These are phyloP conservation scores for Halenospora varia DNA, from an alignment of 495 filamentous ascomycete species.

Conservation along the genomic window DNA sequence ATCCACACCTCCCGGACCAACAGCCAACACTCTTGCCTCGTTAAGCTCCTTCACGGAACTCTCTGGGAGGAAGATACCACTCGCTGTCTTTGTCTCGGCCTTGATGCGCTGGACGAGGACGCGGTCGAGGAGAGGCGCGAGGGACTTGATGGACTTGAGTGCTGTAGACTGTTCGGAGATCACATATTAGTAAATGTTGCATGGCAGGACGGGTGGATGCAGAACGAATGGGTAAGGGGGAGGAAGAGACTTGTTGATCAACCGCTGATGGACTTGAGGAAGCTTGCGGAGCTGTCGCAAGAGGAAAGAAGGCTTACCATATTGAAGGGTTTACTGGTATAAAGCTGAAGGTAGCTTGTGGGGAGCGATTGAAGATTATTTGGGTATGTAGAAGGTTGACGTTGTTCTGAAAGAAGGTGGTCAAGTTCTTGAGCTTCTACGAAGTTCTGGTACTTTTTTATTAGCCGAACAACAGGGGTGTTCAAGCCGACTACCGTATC, in stretches of 20 bases:
- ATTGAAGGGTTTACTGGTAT: too few relatives aligned
- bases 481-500: not conserved
- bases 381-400: not conserved
- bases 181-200: not conserved
- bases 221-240: not conserved
- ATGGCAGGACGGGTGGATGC: not conserved
- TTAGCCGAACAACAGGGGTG: slow-evolving; percentile 15
- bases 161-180: slow-evolving; percentile 42
- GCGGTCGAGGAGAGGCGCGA: slow-evolving; percentile 95
- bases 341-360: too few relatives aligned
- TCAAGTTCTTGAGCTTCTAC: slow-evolving; percentile 35
- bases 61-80: slow-evolving; percentile 96
- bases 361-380: slow-evolving; percentile 13
- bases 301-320: slow-evolving; percentile 30
- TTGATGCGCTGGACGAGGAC: slow-evolving; percentile 98
- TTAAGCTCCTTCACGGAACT: slow-evolving; percentile 96
- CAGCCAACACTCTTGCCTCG: slow-evolving; percentile 92
- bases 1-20: slow-evolving; percentile 83
- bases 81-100: slow-evolving; percentile 91
- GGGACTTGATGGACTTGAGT: slow-evolving; percentile 92
- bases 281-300: not conserved
- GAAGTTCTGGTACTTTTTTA: slow-evolving; percentile 29
- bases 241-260: not conserved
- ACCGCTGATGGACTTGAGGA: not conserved
- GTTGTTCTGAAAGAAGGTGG: slow-evolving; percentile 19